Conservation (phyloP, 768 basidiomycete species). For the Tricholoma flavovirens region DNA sequence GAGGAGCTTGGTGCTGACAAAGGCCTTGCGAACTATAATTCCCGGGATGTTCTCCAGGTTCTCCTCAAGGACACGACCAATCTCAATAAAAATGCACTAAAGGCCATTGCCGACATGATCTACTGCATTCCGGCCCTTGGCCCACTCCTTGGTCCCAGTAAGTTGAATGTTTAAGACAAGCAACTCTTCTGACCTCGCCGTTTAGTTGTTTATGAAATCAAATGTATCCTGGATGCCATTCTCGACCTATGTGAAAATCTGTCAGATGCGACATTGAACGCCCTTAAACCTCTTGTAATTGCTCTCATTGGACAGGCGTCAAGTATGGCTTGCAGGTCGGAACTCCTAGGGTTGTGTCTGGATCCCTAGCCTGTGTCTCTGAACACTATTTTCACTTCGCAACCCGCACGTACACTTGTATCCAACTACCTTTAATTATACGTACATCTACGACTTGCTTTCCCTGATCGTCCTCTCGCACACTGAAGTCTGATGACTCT, state of each 20-base stretch:
- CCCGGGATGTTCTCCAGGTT: slow-evolving; percentile 36
- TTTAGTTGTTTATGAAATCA: slow-evolving; percentile 53
- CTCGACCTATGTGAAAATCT: slow-evolving; percentile 45
- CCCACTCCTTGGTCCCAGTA: slow-evolving; percentile 50
- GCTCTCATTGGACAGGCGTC: slow-evolving; percentile 22
- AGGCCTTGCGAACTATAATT: slow-evolving; percentile 49
- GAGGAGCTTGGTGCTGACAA: slow-evolving; percentile 34
- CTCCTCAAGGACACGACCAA: slow-evolving; percentile 46
- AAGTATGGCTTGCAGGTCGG: slow-evolving; percentile 22
- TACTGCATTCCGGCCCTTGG: slow-evolving; percentile 41
- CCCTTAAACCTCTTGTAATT: slow-evolving; percentile 31
- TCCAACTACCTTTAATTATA: slow-evolving; percentile 19
- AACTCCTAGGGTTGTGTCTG: slow-evolving; percentile 29
- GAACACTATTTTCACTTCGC: slow-evolving; percentile 13
- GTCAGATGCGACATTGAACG: slow-evolving; percentile 41
- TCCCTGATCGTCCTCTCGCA: slow-evolving; percentile 3
- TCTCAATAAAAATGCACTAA: slow-evolving; percentile 40
- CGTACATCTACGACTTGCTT: slow-evolving; percentile 16
- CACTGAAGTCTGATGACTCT: slow-evolving; percentile 16
- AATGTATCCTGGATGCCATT: slow-evolving; percentile 50
- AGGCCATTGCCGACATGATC: slow-evolving; percentile 25
- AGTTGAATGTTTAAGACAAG: slow-evolving; percentile 18
- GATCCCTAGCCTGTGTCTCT: too few species aligned
- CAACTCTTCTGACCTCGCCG: slow-evolving; percentile 1
- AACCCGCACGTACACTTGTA: slow-evolving; percentile 28